Evolutionary conservation across 805 yeast genomes (phyloP).

Genomic region (Starmera caribaea): DNA sequence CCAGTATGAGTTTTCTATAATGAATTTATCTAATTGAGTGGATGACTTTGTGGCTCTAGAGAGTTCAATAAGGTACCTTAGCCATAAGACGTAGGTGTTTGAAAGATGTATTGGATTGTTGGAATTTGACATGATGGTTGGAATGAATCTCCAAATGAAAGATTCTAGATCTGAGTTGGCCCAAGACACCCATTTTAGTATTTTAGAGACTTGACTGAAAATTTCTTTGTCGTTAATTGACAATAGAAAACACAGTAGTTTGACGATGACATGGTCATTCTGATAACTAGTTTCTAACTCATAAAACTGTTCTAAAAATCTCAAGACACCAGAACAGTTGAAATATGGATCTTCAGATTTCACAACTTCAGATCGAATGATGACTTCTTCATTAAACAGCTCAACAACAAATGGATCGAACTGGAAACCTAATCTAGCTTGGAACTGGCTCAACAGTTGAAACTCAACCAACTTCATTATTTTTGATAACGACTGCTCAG

Average conservation of each 20-base stretch:
- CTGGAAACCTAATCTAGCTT: too few relatives aligned
- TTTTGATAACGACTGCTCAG: too few relatives aligned
- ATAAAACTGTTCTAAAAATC: slow-evolving; percentile 8
- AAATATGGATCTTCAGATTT: too few relatives aligned
- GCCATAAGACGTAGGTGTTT: slow-evolving; percentile 44
- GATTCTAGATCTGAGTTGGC: slow-evolving; percentile 13
- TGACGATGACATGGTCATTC: neutral
- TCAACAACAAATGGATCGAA: too few relatives aligned
- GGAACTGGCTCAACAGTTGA: too few relatives aligned
- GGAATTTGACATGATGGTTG: slow-evolving; percentile 22
- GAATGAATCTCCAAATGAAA: slow-evolving; percentile 38
- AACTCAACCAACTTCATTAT: too few relatives aligned
- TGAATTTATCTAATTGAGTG: slow-evolving; percentile 1
- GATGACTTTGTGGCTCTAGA: slow-evolving; percentile 3
- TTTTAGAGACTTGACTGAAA: slow-evolving; percentile 26
- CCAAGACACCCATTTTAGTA: slow-evolving; percentile 46
- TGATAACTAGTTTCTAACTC: slow-evolving; percentile 2
- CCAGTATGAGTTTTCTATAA: slow-evolving; percentile 40
- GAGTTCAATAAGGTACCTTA: slow-evolving; percentile 35
- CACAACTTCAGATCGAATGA: too few relatives aligned
- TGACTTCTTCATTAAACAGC: too few relatives aligned
- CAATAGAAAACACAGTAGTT: slow-evolving; percentile 24
- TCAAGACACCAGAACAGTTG: neutral
- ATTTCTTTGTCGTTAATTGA: slow-evolving; percentile 29
- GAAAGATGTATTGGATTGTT: slow-evolving; percentile 21